A percentile compares a stretch with the other conserved stretches of the same genome.
Conservation (phyloP, 208 protist genomes). For the Acanthamoeba lenticulata region DNA sequence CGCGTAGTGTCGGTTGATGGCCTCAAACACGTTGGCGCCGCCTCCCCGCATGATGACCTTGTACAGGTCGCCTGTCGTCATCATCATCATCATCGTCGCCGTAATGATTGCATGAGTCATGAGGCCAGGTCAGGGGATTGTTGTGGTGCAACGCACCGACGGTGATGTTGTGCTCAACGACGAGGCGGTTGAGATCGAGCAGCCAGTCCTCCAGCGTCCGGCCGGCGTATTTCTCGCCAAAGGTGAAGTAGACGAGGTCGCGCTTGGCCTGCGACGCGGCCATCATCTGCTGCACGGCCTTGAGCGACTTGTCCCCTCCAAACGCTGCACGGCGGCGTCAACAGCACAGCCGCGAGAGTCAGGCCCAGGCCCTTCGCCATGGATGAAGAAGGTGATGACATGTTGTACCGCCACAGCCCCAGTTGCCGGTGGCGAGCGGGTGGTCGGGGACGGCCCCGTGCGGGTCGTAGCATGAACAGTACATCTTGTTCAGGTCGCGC, state of each 20-base stretch:
- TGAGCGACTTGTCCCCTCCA: conserved; percentile 79
- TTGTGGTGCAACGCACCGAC: background rate
- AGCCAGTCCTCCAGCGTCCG: background rate
- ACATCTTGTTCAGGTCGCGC: conserved; percentile 77
- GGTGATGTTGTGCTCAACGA: background rate
- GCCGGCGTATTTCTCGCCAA: conserved; percentile 73
- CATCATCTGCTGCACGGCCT: conserved; percentile 77
- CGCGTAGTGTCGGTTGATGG: background rate
- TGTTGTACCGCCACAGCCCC: background rate
- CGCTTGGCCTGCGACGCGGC: conserved; percentile 71
- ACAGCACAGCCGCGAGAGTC: background rate
- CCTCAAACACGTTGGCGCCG: background rate
- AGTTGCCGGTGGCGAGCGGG: conserved; percentile 30
- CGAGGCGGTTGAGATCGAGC: background rate
- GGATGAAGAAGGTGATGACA: too few species aligned
- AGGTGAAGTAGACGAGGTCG: conserved; percentile 71
- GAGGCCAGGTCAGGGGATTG: too few species aligned
- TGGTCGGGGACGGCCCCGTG: background rate
- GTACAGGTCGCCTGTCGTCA: background rate
- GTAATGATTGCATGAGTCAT: too few species aligned
- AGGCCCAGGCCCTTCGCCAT: background rate
- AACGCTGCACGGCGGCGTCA: conserved; percentile 47
- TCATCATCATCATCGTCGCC: too few species aligned
- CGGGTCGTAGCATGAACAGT: conserved; percentile 29
- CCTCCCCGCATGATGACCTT: background rate